Percentiles rank a stretch among this genome's conserved stretches.
Evolutionary conservation across 495 filamentous ascomycete species (phyloP).

Genomic region (Aspergillus wentii): DNA sequence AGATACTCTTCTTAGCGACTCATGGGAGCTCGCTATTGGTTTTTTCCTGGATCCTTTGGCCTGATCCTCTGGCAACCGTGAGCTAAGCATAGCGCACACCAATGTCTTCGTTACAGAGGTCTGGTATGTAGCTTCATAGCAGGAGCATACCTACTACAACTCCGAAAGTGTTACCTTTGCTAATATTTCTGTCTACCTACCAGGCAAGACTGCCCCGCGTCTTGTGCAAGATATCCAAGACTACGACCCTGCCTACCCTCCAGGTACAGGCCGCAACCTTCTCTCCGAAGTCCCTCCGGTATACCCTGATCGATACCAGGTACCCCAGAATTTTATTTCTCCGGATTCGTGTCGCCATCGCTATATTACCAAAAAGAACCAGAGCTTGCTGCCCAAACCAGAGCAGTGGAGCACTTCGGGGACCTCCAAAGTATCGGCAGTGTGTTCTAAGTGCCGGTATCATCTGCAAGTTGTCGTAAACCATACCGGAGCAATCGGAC

Average conservation of each 20-base stretch:
- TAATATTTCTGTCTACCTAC: background rate
- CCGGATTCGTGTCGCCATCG: slow-evolving; percentile 48
- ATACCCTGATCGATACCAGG: slow-evolving; percentile 25
- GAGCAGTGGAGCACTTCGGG: slow-evolving; percentile 30
- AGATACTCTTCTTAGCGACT: too few species aligned
- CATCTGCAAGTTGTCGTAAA: slow-evolving; percentile 50
- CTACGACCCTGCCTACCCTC: slow-evolving; percentile 51
- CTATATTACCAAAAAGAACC: slow-evolving; percentile 49
- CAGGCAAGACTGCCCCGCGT: slow-evolving; percentile 60
- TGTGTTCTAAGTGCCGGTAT: slow-evolving; percentile 52
- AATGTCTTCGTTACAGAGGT: slow-evolving; percentile 31
- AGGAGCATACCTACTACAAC: too few species aligned
- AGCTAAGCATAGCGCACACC: slow-evolving; percentile 14
- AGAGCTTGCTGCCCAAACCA: slow-evolving; percentile 39
- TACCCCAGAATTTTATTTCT: slow-evolving; percentile 27
- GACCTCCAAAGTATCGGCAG: slow-evolving; percentile 47
- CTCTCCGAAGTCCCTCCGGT: slow-evolving; percentile 49
- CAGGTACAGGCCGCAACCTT: slow-evolving; percentile 44
- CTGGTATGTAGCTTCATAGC: slow-evolving; percentile 26
- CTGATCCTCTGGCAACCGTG: slow-evolving; percentile 8
- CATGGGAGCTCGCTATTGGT: too few species aligned
- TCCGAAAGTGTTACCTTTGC: too few species aligned
- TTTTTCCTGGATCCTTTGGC: slow-evolving; percentile 1
- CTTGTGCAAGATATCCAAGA: slow-evolving; percentile 52
- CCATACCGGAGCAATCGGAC: slow-evolving; percentile 21